Conservation (phyloP, 495 filamentous ascomycete genomes). For the Platismatia glauca region DNA sequence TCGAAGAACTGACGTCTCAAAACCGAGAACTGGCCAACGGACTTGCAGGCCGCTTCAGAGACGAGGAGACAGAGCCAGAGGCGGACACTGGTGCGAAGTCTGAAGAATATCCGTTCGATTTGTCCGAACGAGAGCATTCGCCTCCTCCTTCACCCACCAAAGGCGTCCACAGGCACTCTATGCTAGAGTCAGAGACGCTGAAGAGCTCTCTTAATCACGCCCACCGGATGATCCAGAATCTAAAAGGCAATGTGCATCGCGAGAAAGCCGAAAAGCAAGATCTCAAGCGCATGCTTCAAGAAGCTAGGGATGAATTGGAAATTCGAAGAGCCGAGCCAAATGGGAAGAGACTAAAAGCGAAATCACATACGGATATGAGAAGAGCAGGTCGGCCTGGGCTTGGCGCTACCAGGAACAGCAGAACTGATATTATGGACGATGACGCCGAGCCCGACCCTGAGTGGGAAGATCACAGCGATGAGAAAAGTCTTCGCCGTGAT, state of each 20-base stretch:
- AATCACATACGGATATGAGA: conserved; percentile 54
- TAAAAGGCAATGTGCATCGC: conserved; percentile 87
- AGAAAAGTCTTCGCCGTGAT: conserved; percentile 41
- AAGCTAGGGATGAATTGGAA: conserved; percentile 89
- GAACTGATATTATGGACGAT: conserved; percentile 63
- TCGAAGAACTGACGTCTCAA: conserved; percentile 76
- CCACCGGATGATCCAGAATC: conserved; percentile 88
- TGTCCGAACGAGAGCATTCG: conserved; percentile 76
- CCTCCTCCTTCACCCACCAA: conserved; percentile 86
- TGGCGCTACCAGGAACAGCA: conserved; percentile 65
- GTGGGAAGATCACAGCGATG: conserved; percentile 76
- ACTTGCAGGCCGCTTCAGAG: conserved; percentile 55
- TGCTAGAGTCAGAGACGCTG: conserved; percentile 86
- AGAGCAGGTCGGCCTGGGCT: conserved; percentile 69
- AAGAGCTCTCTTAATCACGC: conserved; percentile 91
- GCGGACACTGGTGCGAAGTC: conserved; percentile 51
- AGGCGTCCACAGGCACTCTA: conserved; percentile 77
- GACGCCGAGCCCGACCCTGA: conserved; percentile 51
- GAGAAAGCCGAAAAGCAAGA: conserved; percentile 98
- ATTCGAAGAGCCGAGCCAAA: conserved; percentile 53
- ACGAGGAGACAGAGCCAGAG: conserved; percentile 52
- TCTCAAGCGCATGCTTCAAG: conserved; percentile 89
- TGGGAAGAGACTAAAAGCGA: conserved; percentile 61
- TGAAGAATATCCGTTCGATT: conserved; percentile 55
- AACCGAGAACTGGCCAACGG: conserved; percentile 84